These are phyloP conservation scores for Trichoderma citrinoviride DNA, from an alignment of 2,329 filamentous ascomycete species.

Conservation along the genomic window DNA sequence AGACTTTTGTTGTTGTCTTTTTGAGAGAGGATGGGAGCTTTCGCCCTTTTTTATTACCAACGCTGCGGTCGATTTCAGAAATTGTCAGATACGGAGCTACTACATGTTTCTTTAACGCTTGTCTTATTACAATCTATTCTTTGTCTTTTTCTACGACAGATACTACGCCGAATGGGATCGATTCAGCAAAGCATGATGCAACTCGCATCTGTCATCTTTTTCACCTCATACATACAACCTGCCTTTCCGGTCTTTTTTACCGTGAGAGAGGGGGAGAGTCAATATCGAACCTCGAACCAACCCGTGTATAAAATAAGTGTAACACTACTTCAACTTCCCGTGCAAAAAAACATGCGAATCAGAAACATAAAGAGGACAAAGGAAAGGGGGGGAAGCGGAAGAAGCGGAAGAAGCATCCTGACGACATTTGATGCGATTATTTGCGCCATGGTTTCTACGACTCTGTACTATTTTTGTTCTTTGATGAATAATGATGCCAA, in stretches of 20 bases:
- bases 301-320: slow-evolving; percentile 1
- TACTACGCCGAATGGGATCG: background rate
- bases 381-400: no score
- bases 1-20: background rate
- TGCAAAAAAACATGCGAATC: background rate
- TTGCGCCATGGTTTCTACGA: slow-evolving; percentile 1
- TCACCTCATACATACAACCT: background rate
- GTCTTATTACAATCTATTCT: background rate
- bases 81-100: slow-evolving; percentile 14
- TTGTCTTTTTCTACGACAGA: background rate
- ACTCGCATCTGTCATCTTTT: background rate
- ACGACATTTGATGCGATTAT: background rate
- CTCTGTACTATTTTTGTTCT: background rate
- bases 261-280: background rate
- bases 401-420: background rate
- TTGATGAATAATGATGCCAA: background rate
- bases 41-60: background rate
- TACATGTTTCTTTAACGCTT: slow-evolving; percentile 5
- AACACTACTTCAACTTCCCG: background rate
- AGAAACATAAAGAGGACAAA: background rate
- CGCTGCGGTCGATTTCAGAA: slow-evolving; percentile 12
- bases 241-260: background rate
- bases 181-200: slow-evolving; percentile 5
- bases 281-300: background rate
- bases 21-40: slow-evolving; percentile 3